Base-by-base conservation (phyloP, 2,329 filamentous ascomycete genomes). In the Drechslerella dactyloides region DNA sequence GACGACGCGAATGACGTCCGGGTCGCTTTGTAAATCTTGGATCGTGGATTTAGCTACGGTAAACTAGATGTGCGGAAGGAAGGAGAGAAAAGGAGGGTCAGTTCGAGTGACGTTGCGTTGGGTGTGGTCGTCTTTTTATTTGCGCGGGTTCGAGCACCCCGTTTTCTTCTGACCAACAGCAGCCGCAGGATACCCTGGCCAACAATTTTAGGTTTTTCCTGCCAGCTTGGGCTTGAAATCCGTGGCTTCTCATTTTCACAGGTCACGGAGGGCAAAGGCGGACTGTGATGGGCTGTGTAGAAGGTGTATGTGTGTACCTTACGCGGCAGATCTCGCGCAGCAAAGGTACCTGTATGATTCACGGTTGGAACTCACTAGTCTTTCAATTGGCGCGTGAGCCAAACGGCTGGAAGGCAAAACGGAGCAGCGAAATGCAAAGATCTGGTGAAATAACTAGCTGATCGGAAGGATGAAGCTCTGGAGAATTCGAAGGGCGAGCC, bases 91-190 rank as follows among this genome's bases (percentile, higher is more conserved):
- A 48, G 33, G 19, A 24, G 21, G 46, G 59, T 70, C 40, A 40
- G 59, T 15, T 56, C n/a, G 10, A 46, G 35, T 37, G 21, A 46
- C 42, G 65, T 69, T 69, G 66, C 15, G 46, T 51, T 51, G 66
- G 64, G 59, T 64, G 59, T 64, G 66, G 66, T 70, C 56, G 66
- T 54, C 54, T 64, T 64, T 70, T 64, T 59, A 63, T 59, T 59
- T 40, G 33, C 33, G 48, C 65, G 17, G 65, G 58, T 33, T 56
- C 40, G 55, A 51, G 57, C 58, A 63, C 35, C 52, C 51, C 21
- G 46, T 69, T 69, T 61, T 17, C n/a, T 4, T 42, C 5, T 17
- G n/a, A 6, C 13, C 4, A 42, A 42, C 37, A 42, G 11, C 13
- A 5, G n/a, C 37, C 37, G n/a, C 11, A 13, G n/a, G 37, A 13